These are phyloP conservation scores for Apiotrichum akiyoshidainum DNA, from an alignment of 1,284 basidiomycete species.

Conservation along the genomic window DNA sequence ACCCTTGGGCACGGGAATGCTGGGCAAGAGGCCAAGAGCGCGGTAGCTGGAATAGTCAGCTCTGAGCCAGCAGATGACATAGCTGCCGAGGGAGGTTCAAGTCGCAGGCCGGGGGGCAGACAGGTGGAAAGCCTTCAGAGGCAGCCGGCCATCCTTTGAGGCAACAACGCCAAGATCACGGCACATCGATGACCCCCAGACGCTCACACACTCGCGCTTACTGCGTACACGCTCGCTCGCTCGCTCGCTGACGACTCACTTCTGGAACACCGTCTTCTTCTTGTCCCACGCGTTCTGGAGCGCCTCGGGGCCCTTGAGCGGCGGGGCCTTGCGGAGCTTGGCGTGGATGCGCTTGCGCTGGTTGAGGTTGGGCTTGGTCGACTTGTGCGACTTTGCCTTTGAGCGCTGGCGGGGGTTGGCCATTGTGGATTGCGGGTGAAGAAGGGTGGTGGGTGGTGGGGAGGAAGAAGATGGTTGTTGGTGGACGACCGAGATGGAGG, in stretches of 20 bases:
- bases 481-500: neutral
- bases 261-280: conserved; percentile 85
- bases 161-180: too few relatives aligned
- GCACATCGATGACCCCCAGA: too few relatives aligned
- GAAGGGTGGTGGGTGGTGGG: neutral
- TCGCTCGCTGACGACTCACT: conserved; percentile 67
- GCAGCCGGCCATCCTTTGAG: too few relatives aligned
- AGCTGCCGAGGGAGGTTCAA: too few relatives aligned
- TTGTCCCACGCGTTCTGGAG: conserved; percentile 86
- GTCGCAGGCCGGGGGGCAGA: too few relatives aligned
- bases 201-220: too few relatives aligned
- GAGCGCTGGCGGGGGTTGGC: conserved; percentile 80
- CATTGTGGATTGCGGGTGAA: conserved; percentile 55
- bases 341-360: conserved; percentile 42
- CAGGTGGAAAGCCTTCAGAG: too few relatives aligned
- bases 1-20: conserved; percentile 37
- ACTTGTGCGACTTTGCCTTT: conserved; percentile 42
- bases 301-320: conserved; percentile 75
- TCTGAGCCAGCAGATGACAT: too few relatives aligned
- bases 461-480: neutral
- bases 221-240: too few relatives aligned
- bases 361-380: conserved; percentile 34
- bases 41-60: conserved; percentile 39
- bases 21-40: conserved; percentile 48
- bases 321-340: conserved; percentile 63